Percentiles rank a stretch among this genome's conserved stretches.
phyloP scores from a whole-genome alignment of 2,329 filamentous ascomycete genomes.

The Exophiala alcalophila region DNA sequence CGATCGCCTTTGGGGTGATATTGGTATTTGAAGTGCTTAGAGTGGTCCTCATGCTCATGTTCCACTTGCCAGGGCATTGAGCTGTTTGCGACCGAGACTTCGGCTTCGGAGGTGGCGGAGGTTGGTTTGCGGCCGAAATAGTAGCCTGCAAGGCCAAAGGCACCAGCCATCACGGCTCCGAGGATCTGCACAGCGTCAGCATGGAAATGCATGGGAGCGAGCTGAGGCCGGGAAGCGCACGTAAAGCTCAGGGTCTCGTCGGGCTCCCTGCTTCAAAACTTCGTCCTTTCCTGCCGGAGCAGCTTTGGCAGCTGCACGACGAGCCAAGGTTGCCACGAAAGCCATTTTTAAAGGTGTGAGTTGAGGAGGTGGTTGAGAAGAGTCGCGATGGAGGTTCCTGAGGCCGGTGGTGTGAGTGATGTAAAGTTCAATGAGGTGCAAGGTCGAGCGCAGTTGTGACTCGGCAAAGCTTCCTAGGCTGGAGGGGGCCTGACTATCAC shows the following conservation, averaged over 20 bases:
- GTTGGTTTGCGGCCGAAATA: conserved; percentile 79
- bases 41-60: conserved; percentile 60
- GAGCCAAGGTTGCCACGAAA: conserved; percentile 17
- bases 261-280: conserved; percentile 57
- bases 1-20: conserved; percentile 84
- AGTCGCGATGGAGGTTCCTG: conserved; percentile 3
- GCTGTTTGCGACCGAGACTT: conserved; percentile 68
- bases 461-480: background rate
- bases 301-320: conserved; percentile 27
- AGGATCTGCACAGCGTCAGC: conserved; percentile 63
- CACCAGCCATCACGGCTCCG: conserved; percentile 82
- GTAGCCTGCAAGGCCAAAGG: conserved; percentile 84
- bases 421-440: conserved; percentile 4
- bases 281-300: conserved; percentile 47
- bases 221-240: conserved; percentile 49
- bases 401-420: conserved; percentile 18
- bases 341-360: conserved; percentile 10
- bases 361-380: conserved; percentile 4
- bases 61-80: conserved; percentile 90
- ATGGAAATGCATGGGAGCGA: conserved; percentile 1
- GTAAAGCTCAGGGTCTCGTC: conserved; percentile 71
- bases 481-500: too few relatives aligned
- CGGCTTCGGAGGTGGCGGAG: conserved; percentile 73
- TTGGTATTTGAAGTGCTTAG: conserved; percentile 64
- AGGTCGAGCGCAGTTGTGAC: conserved; percentile 6